These are phyloP conservation scores for Rhizophagus sp. DNA, from an alignment of 192 early-diverging fungal species.

Conservation along the genomic window DNA sequence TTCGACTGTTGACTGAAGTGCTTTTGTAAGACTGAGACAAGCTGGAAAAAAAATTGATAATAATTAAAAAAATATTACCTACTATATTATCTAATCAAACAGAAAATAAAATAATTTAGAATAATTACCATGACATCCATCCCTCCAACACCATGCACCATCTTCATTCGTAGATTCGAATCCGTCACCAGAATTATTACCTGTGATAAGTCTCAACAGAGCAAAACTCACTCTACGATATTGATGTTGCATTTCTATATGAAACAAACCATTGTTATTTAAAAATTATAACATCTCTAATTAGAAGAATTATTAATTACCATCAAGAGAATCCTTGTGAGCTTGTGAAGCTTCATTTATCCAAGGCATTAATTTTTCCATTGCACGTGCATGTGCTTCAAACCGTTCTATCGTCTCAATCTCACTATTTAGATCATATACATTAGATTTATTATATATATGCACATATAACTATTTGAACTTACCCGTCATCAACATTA, in stretches of 20 bases:
- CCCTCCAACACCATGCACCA: conserved; percentile 49
- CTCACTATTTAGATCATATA: conserved; percentile 29
- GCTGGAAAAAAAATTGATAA: conserved; percentile 27
- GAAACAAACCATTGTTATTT: too few species aligned
- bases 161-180: conserved; percentile 40
- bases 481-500: conserved; percentile 48
- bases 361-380: conserved; percentile 43
- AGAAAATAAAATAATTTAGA: not conserved
- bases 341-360: conserved; percentile 39
- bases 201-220: conserved; percentile 40
- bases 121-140: conserved; percentile 41
- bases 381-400: conserved; percentile 39
- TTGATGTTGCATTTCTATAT: conserved; percentile 37
- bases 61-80: not conserved
- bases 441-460: not conserved
- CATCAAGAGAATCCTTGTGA: conserved; percentile 39
- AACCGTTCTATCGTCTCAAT: conserved; percentile 42
- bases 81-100: not conserved
- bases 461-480: not conserved
- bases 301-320: conserved; percentile 14
- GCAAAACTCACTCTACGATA: conserved; percentile 41
- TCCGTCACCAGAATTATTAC: conserved; percentile 36
- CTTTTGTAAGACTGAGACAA: conserved; percentile 45
- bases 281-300: too few species aligned
- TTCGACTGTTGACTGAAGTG: conserved; percentile 42